Evolutionary conservation across 441 rosid genomes (phyloP).

Genomic region (Codiaeum variegatum): DNA sequence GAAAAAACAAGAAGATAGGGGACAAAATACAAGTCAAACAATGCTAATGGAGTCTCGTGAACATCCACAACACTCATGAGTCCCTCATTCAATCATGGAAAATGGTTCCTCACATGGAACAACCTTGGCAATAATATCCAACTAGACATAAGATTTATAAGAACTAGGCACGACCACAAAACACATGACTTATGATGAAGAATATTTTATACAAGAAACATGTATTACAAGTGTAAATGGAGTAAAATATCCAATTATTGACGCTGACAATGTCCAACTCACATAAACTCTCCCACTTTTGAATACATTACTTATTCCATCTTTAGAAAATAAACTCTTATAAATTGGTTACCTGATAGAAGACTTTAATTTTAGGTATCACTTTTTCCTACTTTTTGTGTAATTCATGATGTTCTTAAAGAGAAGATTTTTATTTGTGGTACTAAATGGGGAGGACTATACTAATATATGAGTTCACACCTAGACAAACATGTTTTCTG

Average conservation of each 20-base stretch:
- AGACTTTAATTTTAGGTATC: background rate
- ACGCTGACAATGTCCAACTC: background rate
- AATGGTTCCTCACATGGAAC: background rate
- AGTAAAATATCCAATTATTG: background rate
- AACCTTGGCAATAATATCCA: background rate
- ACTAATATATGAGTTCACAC: too few relatives aligned
- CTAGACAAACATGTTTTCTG: too few relatives aligned
- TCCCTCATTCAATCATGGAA: background rate
- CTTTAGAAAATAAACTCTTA: background rate
- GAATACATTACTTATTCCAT: background rate
- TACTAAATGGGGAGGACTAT: too few relatives aligned
- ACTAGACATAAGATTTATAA: background rate
- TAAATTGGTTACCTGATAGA: background rate
- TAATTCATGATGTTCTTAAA: too few relatives aligned
- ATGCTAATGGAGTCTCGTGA: background rate
- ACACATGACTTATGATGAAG: background rate
- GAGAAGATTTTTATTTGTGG: too few relatives aligned
- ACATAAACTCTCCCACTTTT: too few relatives aligned
- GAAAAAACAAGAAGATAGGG: background rate
- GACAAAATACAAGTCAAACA: background rate
- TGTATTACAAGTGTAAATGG: constrained; percentile 4
- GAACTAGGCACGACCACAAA: background rate
- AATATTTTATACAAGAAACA: background rate
- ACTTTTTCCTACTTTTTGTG: background rate
- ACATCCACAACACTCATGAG: background rate